Evolutionary conservation across 805 yeast genomes (phyloP), one percentile per base, ranked within the genome.

Genomic region (Saturnispora zaruensis): DNA sequence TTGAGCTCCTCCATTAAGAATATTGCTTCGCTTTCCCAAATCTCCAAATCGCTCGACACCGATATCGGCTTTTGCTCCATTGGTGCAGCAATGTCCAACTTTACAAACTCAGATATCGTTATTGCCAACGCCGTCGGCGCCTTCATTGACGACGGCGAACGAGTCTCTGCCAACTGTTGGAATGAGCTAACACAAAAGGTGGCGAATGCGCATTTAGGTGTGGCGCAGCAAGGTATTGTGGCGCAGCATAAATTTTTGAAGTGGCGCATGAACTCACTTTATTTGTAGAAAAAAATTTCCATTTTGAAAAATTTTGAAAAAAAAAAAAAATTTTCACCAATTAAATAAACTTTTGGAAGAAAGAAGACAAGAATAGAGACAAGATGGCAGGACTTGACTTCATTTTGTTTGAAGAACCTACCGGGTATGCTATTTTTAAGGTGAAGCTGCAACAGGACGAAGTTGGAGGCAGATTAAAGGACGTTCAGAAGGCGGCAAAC

Each of bases 361-460:
- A 36, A 37, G 20, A 36, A 20, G 23, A 37, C 13, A 45, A 37
- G 41, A n/a, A 41, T 28, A 37, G 23, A 5, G 33, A 44, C 52
- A 48, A 32, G 41, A 76, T 76, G 87, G 88, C 83, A 59, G 82
- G 82, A 63, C 67, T 89, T 70, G 96, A 93, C 72, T 93, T 81
- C 73, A 81, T 93, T 67, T 83, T 93, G 64, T 91, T 85, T 69
- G 99, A 93, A 76, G 98, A 93, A 76, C 96, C 99, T 53, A 89
- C 98, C 48, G 99, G 99, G 59, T 93, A 91, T 69, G 98, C 96
- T 58, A 77, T 93, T 65, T 93, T 91, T 81, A 87, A 91, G 70
- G 97, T 93, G 54, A 80, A 82, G 61, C 75, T 88, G 57, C 96
- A 89, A 72, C 96, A 91, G 66, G 99, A 93, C 72, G 89, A 87